phyloP scores from a whole-genome alignment of 345 rosid genomes.

The Capsella bursapastoris region DNA sequence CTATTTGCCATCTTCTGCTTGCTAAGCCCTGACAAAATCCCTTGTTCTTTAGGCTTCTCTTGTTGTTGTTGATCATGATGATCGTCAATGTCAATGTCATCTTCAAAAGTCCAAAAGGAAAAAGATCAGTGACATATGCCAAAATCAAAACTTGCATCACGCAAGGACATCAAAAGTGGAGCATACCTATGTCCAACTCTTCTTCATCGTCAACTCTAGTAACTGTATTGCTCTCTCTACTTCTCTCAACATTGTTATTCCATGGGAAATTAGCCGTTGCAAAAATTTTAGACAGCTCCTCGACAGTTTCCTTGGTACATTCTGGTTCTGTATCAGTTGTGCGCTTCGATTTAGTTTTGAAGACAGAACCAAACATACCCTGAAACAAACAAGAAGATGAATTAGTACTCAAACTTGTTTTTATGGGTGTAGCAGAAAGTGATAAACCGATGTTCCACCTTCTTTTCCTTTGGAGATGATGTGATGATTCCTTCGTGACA shows the following conservation, averaged over 20 bases:
- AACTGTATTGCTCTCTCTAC: constrained; percentile 26
- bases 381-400: constrained; percentile 33
- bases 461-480: constrained; percentile 71
- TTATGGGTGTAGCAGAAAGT: neutral
- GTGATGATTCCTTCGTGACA: constrained; percentile 46
- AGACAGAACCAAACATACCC: constrained; percentile 91
- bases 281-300: constrained; percentile 62
- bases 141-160: neutral
- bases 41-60: constrained; percentile 72
- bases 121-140: neutral
- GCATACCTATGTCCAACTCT: constrained; percentile 71
- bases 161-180: constrained; percentile 1
- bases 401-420: constrained; percentile 10
- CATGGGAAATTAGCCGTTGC: constrained; percentile 63
- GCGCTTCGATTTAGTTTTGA: constrained; percentile 67
- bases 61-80: constrained; percentile 21
- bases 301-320: constrained; percentile 67
- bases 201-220: constrained; percentile 48
- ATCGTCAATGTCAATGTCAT: constrained; percentile 81
- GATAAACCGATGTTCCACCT: constrained; percentile 46
- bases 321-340: constrained; percentile 61
- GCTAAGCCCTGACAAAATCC: constrained; percentile 63
- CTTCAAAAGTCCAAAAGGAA: constrained; percentile 46
- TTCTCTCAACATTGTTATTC: constrained; percentile 38
- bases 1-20: constrained; percentile 77